Conservation (phyloP, 345 rosid species). For the Noccaea bulbosa region DNA sequence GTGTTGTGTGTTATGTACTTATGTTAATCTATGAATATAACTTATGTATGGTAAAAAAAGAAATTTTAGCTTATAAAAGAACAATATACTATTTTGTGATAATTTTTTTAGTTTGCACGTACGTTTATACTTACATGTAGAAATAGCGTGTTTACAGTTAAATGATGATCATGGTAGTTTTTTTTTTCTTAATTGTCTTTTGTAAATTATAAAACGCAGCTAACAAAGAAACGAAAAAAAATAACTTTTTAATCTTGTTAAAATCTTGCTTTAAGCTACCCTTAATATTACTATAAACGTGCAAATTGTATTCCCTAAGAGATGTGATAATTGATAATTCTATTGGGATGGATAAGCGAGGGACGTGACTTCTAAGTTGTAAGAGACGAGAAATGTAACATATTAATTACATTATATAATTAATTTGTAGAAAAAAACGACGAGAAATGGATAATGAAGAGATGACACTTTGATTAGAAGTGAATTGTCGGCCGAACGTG, state of each 20-base stretch:
- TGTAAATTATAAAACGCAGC: no score
- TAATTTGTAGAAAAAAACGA: constrained; percentile 11
- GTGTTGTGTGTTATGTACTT: no score
- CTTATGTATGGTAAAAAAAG: no score
- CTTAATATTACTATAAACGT: neutral
- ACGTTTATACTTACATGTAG: neutral
- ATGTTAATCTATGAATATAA: no score
- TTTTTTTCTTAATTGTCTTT: no score
- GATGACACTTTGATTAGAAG: constrained; percentile 37
- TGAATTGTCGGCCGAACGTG: constrained; percentile 45
- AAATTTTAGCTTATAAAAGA: no score
- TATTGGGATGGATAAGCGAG: constrained; percentile 2
- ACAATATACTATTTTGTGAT: neutral
- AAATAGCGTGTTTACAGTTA: neutral
- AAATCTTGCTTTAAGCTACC: constrained; percentile 31
- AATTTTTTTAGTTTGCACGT: no score
- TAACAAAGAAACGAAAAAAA: no score
- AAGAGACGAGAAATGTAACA: neutral
- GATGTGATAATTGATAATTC: constrained; percentile 4
- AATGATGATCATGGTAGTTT: neutral
- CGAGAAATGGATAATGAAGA: constrained; percentile 38
- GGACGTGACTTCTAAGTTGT: constrained; percentile 30
- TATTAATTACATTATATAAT: neutral
- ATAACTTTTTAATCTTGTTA: neutral
- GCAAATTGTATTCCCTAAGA: constrained; percentile 24